Conservation (phyloP, 352 stramenopile genomes). For the Phytophthora hibernalis region DNA sequence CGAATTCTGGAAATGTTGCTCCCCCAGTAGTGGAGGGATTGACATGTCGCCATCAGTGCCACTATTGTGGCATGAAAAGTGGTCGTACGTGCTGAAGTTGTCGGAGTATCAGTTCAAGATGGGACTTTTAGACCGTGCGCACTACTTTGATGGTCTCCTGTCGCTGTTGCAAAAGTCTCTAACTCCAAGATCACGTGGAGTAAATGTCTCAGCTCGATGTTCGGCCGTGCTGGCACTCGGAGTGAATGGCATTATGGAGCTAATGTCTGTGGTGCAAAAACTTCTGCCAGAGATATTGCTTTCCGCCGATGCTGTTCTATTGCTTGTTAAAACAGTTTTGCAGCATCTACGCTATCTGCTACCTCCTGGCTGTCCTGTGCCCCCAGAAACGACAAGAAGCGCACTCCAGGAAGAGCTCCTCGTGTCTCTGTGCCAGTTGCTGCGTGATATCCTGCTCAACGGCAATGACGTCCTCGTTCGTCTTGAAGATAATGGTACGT, state of each 20-base stretch:
- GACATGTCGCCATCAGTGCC: slow-evolving; percentile 24
- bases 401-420: slow-evolving; percentile 76
- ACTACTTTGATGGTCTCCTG: slow-evolving; percentile 83
- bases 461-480: slow-evolving; percentile 78
- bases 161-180: slow-evolving; percentile 84
- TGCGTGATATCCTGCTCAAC: slow-evolving; percentile 77
- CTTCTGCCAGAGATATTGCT: slow-evolving; percentile 77
- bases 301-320: slow-evolving; percentile 52
- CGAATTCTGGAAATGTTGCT: slow-evolving; percentile 6
- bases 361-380: slow-evolving; percentile 57
- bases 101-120: slow-evolving; percentile 86
- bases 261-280: slow-evolving; percentile 75
- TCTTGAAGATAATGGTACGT: slow-evolving; percentile 81
- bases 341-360: slow-evolving; percentile 82
- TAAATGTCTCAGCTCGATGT: slow-evolving; percentile 38
- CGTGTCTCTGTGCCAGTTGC: slow-evolving; percentile 69
- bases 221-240: slow-evolving; percentile 62
- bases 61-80: slow-evolving; percentile 74
- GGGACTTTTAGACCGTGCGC: slow-evolving; percentile 70
- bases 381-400: slow-evolving; percentile 43
- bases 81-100: slow-evolving; percentile 84
- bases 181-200: slow-evolving; percentile 51
- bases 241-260: slow-evolving; percentile 80
- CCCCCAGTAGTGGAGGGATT: slow-evolving; percentile 15
- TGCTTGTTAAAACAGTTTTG: slow-evolving; percentile 82